phyloP scores from a whole-genome alignment of 176 grass and related monocot species.

The Pontederia paniculata region DNA sequence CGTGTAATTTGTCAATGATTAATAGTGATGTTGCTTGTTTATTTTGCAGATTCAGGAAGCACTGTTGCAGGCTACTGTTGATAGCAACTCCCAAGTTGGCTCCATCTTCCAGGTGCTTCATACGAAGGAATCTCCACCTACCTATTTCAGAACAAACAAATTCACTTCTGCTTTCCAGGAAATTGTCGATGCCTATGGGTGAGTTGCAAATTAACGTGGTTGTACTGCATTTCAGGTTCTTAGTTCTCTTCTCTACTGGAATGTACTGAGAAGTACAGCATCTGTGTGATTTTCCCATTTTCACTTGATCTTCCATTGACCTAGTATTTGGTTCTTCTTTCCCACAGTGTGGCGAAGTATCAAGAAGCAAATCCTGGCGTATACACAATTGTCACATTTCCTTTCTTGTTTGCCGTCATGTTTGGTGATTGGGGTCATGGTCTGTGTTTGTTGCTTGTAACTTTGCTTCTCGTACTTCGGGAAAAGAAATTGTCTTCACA shows the following conservation, averaged over 20 bases:
- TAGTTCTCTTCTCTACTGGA: too few relatives aligned
- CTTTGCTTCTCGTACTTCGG: conserved; percentile 47
- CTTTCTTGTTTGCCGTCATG: conserved; percentile 96
- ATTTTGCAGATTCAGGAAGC: conserved; percentile 66
- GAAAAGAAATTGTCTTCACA: conserved; percentile 91
- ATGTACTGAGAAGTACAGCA: too few relatives aligned
- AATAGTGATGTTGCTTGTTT: neutral
- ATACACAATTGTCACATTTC: conserved; percentile 85
- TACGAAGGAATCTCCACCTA: conserved; percentile 84
- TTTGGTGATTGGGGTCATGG: conserved; percentile 99
- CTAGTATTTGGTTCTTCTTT: neutral
- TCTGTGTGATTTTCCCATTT: too few relatives aligned
- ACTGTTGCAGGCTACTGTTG: conserved; percentile 52
- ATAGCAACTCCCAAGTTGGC: conserved; percentile 94
- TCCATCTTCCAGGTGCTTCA: conserved; percentile 89
- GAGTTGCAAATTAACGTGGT: conserved; percentile 2
- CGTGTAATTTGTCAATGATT: too few relatives aligned
- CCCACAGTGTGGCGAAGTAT: conserved; percentile 71
- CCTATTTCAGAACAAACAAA: conserved; percentile 87
- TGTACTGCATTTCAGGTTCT: too few relatives aligned
- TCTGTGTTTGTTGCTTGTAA: conserved; percentile 63
- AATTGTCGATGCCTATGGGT: conserved; percentile 99
- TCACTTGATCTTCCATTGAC: too few relatives aligned
- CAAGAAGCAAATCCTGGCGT: conserved; percentile 94
- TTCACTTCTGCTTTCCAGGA: conserved; percentile 87